Evolutionary conservation across 208 protist species (phyloP).

Genomic region (Crithidia sp.): DNA sequence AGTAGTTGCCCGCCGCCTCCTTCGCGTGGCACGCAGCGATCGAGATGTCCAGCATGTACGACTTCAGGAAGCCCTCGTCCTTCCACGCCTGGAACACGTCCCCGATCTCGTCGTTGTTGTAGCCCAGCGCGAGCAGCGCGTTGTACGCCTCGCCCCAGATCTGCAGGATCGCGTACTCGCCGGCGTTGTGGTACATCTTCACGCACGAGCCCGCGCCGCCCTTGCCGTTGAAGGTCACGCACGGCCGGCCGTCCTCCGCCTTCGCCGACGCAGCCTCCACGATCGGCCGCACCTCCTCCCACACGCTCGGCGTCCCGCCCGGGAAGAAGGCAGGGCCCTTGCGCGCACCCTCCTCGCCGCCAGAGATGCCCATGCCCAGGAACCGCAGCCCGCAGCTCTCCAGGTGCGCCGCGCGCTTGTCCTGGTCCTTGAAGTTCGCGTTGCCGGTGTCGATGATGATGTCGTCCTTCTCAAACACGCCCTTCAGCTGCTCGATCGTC

Average conservation of each 20-base stretch:
- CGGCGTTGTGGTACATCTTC: slow-evolving; percentile 99
- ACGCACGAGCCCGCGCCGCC: slow-evolving; percentile 98
- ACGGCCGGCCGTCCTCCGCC: slow-evolving; percentile 93
- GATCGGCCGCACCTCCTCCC: slow-evolving; percentile 93
- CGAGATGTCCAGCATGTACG: slow-evolving; percentile 99
- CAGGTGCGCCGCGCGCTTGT: slow-evolving; percentile 87
- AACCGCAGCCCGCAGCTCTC: slow-evolving; percentile 90
- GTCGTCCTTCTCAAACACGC: slow-evolving; percentile 87
- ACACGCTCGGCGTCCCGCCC: slow-evolving; percentile 94
- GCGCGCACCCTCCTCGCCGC: slow-evolving; percentile 98
- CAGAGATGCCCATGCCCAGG: slow-evolving; percentile 98
- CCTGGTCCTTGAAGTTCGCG: slow-evolving; percentile 95
- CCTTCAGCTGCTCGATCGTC: slow-evolving; percentile 92
- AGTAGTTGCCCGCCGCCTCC: slow-evolving; percentile 79
- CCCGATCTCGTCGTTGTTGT: slow-evolving; percentile 94
- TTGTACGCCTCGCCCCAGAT: slow-evolving; percentile 96
- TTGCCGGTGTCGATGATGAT: slow-evolving; percentile 98
- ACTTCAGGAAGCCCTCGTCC: slow-evolving; percentile 90
- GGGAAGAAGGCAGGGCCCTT: slow-evolving; percentile 99
- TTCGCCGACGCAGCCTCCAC: slow-evolving; percentile 96
- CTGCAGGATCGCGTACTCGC: slow-evolving; percentile 99
- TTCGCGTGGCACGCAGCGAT: slow-evolving; percentile 94
- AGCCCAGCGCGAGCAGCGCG: slow-evolving; percentile 87
- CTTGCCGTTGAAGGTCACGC: slow-evolving; percentile 95
- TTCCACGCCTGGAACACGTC: slow-evolving; percentile 96